Evolutionary conservation across 2,329 filamentous ascomycete genomes (phyloP), one percentile per base, ranked within the genome.

Genomic region (Dryadomyces quercus-mongolicae): DNA sequence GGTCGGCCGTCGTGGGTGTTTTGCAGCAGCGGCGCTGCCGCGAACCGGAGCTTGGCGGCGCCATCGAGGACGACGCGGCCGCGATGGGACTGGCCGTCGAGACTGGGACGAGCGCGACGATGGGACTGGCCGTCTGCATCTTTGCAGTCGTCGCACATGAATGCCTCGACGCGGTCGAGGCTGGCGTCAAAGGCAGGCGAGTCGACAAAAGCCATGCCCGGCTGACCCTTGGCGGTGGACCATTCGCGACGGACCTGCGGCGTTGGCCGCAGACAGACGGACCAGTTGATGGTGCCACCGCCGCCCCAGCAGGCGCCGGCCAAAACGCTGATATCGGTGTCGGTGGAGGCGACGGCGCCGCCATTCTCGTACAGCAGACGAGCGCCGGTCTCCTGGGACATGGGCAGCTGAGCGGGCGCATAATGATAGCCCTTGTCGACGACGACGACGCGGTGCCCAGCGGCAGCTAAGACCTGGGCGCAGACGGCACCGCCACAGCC

Each of bases 251-350:
- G 80, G 1, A 95, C 87, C 59, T 76, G 86, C 25, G 79, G 81
- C 64, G 92, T 88, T 0, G 88, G 86, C 60, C 76, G 73, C 52
- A 83, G 70, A 51, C 71, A 72, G 9, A 80, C 79, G 62, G 76
- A 86, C 90, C 90, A 96, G 68, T 96, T 96, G 61, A 95, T 70
- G 0, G 88, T 89, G 6, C 90, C 90, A 54, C 91, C 91, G 45
- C 91, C 91, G 34, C 91, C 91, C 81, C 86, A 95, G 36, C 80
- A 80, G 54, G 81, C 78, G 1, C 87, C 91, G 0, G 85, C 80
- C 2, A 87, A 66, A 13, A 92, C 67, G 16, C 71, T 77, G 36
- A 84, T 71, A 6, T 77, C 76, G 12, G 72, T 71, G 62, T 86
- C 77, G 57, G 85, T 73, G 57, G 74, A 72, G 60, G 75, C 62